Conservation (phyloP, 2,329 filamentous ascomycete genomes). For the Escovopsis weberi region DNA sequence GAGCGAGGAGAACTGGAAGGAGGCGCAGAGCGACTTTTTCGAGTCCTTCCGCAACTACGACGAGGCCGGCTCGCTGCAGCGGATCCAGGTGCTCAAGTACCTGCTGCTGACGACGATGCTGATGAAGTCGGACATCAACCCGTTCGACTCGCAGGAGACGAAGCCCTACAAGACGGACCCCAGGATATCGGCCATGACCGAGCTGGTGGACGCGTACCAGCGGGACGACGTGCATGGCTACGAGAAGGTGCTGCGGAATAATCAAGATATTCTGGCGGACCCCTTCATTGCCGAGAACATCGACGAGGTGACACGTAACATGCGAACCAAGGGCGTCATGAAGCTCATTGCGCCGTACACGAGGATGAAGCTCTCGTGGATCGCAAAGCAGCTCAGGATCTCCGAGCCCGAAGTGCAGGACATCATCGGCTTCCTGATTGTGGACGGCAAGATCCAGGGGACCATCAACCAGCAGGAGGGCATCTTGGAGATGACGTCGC, state of each 20-base stretch:
- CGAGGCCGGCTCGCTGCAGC: constrained; percentile 87
- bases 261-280: constrained; percentile 79
- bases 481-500: constrained; percentile 64
- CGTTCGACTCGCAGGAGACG: constrained; percentile 96
- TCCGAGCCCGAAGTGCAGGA: constrained; percentile 78
- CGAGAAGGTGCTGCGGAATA: constrained; percentile 72
- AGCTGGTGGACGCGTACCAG: constrained; percentile 92
- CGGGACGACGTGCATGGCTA: constrained; percentile 87
- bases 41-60: constrained; percentile 99
- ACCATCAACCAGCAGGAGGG: constrained; percentile 82
- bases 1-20: constrained; percentile 99
- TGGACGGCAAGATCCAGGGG: constrained; percentile 75
- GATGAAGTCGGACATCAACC: constrained; percentile 97
- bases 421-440: constrained; percentile 86
- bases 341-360: constrained; percentile 93
- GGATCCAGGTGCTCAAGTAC: constrained; percentile 96
- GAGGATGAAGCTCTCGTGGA: constrained; percentile 75
- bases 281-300: constrained; percentile 98
- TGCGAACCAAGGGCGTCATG: constrained; percentile 89
- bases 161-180: constrained; percentile 96
- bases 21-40: constrained; percentile 94
- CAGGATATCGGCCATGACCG: constrained; percentile 91
- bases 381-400: constrained; percentile 79
- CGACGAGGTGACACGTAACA: constrained; percentile 94
- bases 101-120: constrained; percentile 94